Evolutionary conservation across 2,329 filamentous ascomycete genomes (phyloP).

Genomic region (Leptographium wingfieldii): DNA sequence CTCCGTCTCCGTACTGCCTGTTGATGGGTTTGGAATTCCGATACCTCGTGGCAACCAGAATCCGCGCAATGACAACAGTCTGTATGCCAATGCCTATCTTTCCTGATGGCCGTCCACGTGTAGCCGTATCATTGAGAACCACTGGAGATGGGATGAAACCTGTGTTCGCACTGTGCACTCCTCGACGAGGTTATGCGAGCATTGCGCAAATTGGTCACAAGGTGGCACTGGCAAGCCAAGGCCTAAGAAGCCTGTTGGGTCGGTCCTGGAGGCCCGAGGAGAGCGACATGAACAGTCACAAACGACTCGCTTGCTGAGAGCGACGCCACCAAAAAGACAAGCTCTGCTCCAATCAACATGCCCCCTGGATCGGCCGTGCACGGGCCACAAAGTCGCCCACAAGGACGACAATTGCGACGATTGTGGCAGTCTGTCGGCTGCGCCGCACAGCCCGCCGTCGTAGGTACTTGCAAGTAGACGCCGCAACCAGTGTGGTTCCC

Average conservation of each 20-base stretch:
- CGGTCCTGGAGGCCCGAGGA: background rate
- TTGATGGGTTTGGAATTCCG: too few species aligned
- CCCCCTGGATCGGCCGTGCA: background rate
- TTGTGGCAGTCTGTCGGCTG: background rate
- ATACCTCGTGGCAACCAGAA: background rate
- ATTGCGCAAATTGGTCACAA: background rate
- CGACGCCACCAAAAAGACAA: background rate
- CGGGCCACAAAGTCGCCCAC: background rate
- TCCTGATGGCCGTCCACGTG: background rate
- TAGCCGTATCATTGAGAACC: background rate
- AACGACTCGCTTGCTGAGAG: background rate
- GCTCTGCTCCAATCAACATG: background rate
- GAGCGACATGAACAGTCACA: background rate
- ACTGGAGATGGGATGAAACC: background rate
- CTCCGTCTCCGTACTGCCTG: too few species aligned
- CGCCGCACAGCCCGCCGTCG: background rate
- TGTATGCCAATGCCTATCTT: background rate
- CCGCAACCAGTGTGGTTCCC: slow-evolving; percentile 6
- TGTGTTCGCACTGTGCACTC: background rate
- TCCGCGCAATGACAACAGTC: background rate
- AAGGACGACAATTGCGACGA: background rate
- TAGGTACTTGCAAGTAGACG: slow-evolving; percentile 5
- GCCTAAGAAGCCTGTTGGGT: background rate
- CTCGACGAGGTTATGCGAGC: background rate
- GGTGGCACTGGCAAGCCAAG: too few species aligned